These are phyloP conservation scores for Candida ficus DNA, from an alignment of 805 yeast species.

Conservation along the genomic window DNA sequence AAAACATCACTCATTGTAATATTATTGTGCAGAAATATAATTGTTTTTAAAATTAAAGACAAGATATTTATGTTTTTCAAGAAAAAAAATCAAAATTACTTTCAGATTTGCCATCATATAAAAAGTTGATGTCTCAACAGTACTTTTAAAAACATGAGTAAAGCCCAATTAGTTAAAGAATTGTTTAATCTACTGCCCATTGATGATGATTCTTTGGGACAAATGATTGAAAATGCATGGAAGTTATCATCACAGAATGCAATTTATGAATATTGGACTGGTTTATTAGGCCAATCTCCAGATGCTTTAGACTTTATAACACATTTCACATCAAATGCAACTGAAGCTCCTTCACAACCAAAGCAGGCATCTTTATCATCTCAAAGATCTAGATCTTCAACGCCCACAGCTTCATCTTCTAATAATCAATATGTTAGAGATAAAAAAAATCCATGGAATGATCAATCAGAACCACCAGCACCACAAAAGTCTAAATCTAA, in stretches of 20 bases:
- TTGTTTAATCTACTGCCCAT: slow-evolving; percentile 43
- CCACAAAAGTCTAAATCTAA: slow-evolving; percentile 10
- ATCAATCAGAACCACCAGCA: slow-evolving; percentile 3
- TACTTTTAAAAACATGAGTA: slow-evolving; percentile 4
- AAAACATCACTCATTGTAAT: slow-evolving; percentile 7
- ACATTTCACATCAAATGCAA: slow-evolving; percentile 30
- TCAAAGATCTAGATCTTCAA: neutral
- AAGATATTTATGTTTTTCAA: neutral
- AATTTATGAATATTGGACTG: slow-evolving; percentile 47
- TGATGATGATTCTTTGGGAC: slow-evolving; percentile 49
- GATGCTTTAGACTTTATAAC: slow-evolving; percentile 44
- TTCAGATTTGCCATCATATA: no score
- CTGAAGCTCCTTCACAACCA: no score
- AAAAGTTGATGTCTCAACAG: no score
- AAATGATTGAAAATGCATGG: slow-evolving; percentile 50
- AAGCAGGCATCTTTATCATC: no score
- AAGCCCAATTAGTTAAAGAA: slow-evolving; percentile 11
- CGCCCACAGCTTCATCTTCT: slow-evolving; percentile 2
- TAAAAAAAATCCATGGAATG: slow-evolving; percentile 15
- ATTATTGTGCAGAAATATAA: neutral
- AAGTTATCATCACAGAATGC: slow-evolving; percentile 41
- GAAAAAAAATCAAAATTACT: neutral
- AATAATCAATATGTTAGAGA: neutral
- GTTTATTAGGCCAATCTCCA: slow-evolving; percentile 53
- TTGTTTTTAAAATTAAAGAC: neutral